Evolutionary conservation across 495 filamentous ascomycete genomes (phyloP).

Genomic region (Penicillium subrubescens): DNA sequence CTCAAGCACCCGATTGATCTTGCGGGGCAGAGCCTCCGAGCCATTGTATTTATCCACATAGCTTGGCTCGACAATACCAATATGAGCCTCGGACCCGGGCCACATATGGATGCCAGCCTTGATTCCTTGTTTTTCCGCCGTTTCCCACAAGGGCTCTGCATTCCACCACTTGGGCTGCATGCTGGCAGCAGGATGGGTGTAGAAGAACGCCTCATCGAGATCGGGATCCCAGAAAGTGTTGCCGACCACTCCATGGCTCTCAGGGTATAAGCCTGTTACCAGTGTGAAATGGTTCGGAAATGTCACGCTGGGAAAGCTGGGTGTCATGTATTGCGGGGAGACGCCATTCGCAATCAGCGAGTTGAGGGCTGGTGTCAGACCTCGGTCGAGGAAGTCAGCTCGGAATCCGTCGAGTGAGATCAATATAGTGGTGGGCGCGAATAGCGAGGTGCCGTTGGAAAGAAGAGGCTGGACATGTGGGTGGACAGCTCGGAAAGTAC

Average conservation of each 20-base stretch:
- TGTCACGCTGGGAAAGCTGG: constrained; percentile 93
- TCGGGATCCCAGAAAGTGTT: constrained; percentile 92
- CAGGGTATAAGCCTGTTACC: constrained; percentile 88
- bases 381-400: constrained; percentile 87
- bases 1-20: constrained; percentile 75
- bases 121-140: constrained; percentile 78
- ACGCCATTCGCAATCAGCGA: constrained; percentile 80
- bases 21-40: constrained; percentile 68
- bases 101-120: constrained; percentile 93
- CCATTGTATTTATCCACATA: constrained; percentile 84
- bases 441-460: constrained; percentile 75
- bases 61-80: constrained; percentile 63
- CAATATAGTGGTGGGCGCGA: constrained; percentile 87
- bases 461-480: constrained; percentile 22
- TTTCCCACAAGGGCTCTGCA: constrained; percentile 91
- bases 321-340: constrained; percentile 86
- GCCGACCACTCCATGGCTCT: constrained; percentile 89
- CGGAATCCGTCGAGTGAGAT: constrained; percentile 96
- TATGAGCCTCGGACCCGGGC: constrained; percentile 89
- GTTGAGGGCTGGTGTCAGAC: constrained; percentile 80
- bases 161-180: constrained; percentile 90
- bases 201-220: constrained; percentile 78
- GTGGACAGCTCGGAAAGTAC: constrained; percentile 32
- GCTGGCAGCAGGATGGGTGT: constrained; percentile 71
- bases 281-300: constrained; percentile 98